These are phyloP conservation scores for Amniculicola lignicola DNA, from an alignment of 495 filamentous ascomycete species.

Conservation along the genomic window DNA sequence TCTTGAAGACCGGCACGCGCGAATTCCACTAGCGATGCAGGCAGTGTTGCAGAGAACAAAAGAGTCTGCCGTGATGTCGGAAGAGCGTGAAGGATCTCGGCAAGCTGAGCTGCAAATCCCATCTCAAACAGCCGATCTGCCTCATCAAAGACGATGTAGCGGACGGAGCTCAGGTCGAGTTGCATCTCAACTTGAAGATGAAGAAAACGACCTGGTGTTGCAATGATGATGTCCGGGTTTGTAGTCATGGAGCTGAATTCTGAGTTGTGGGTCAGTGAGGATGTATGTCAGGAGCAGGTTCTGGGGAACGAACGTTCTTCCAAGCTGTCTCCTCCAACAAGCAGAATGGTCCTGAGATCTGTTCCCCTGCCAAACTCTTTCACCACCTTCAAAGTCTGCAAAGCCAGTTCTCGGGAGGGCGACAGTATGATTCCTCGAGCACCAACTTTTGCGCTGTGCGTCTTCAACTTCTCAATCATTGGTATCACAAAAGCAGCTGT, in stretches of 20 bases:
- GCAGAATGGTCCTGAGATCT: conserved; percentile 79
- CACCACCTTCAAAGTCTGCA: conserved; percentile 93
- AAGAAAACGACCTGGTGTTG: conserved; percentile 90
- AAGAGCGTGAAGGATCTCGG: conserved; percentile 86
- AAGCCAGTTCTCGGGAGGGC: conserved; percentile 84
- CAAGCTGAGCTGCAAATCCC: conserved; percentile 90
- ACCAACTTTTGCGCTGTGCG: conserved; percentile 82
- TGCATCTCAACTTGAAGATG: conserved; percentile 96
- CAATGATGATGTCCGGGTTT: conserved; percentile 95
- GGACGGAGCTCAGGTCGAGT: conserved; percentile 77
- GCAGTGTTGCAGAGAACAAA: conserved; percentile 91
- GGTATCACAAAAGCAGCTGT: neutral
- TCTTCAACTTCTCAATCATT: conserved; percentile 76
- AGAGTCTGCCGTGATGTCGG: conserved; percentile 83
- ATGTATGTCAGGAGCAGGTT: neutral
- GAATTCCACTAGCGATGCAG: conserved; percentile 91
- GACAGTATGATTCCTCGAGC: conserved; percentile 82
- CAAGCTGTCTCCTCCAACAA: conserved; percentile 91
- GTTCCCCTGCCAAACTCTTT: conserved; percentile 90
- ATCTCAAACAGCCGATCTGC: conserved; percentile 96
- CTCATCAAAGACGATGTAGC: conserved; percentile 95
- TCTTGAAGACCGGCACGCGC: conserved; percentile 90
- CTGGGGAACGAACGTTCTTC: conserved; percentile 61
- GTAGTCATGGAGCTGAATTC: conserved; percentile 85
- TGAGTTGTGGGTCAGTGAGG: conserved; percentile 1